phyloP scores from a whole-genome alignment of 805 yeast genomes.

The Metschnikowia vanudenii region DNA sequence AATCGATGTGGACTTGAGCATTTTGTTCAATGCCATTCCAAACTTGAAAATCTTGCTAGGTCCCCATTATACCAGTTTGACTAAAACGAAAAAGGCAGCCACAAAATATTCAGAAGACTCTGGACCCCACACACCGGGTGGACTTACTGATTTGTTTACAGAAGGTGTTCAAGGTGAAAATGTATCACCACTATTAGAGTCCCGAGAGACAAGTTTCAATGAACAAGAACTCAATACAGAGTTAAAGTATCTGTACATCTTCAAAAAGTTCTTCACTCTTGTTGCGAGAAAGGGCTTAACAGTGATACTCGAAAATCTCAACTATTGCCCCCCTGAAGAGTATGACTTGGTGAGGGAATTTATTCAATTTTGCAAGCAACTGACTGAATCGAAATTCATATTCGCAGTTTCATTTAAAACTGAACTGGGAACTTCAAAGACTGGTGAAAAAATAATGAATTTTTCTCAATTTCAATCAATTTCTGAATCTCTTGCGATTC shows the following conservation, averaged over 20 bases:
- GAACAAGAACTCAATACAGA: slow-evolving; percentile 33
- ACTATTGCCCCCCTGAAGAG: slow-evolving; percentile 40
- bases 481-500: slow-evolving; percentile 8
- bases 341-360: slow-evolving; percentile 31
- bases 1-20: slow-evolving; percentile 41
- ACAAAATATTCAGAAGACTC: neutral
- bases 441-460: slow-evolving; percentile 1
- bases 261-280: slow-evolving; percentile 42
- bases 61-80: slow-evolving; percentile 30
- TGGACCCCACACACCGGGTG: neutral
- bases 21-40: slow-evolving; percentile 43
- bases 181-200: neutral
- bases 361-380: slow-evolving; percentile 15
- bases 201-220: slow-evolving; percentile 11
- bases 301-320: slow-evolving; percentile 45
- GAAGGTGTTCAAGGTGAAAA: slow-evolving; percentile 10
- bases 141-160: slow-evolving; percentile 6
- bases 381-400: slow-evolving; percentile 5
- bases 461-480: slow-evolving; percentile 1
- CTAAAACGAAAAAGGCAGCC: neutral
- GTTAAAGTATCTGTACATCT: slow-evolving; percentile 39
- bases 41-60: slow-evolving; percentile 46
- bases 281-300: slow-evolving; percentile 45
- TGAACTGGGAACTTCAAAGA: neutral
- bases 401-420: slow-evolving; percentile 2